Base-by-base conservation (phyloP, 1,139 yeast species). In the Kodamaea fungicola region DNA sequence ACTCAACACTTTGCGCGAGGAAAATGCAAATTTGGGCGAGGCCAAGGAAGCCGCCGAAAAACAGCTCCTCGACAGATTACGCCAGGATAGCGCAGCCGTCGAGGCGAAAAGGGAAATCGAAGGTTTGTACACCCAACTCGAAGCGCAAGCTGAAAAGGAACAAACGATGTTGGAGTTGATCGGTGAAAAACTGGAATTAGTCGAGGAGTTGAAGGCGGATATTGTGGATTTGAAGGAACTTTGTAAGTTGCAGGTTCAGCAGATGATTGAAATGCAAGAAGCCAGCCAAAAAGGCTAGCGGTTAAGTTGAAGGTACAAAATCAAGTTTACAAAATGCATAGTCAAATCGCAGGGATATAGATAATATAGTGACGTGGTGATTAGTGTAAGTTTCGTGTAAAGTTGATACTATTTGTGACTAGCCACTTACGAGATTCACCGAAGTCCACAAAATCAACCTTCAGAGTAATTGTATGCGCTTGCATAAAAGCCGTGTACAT, bases 151-250 rank as follows among this genome's bases (percentile, higher is more conserved):
- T n/a, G 51, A 50, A 3, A 68, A 69, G 32, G 74, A 80, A 38
- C 81, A 78, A 39, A 74, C 82, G 3, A 78, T 92, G 43, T 63
- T 90, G 42, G 87, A 83, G 50, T 61, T 88, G 45, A 71, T 90
- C 12, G 97, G 97, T 4, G 97, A 90, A 52, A 89, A 90, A 55
- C 76, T 89, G 9, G 98, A 94, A 57, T 74, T 72, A 46, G 92
- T 87, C 6, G 86, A 82, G 40, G 98, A 92, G 59, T 68, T 94
- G 37, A 72, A 73, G 46, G 96, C 95, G 4, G 99, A 92, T 54
- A 92, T 94, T 10, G 74, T 71, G 6, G 99, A 92, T 58, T 68
- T 92, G 59, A 92, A 90, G 59, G 90, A 84, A 30, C 67, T 90
- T 66, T 77, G 89, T 55, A 74, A 78, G 43, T 74, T 76, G 44